Base-by-base conservation (phyloP, 768 basidiomycete genomes). In the Lyophyllum semitale region DNA sequence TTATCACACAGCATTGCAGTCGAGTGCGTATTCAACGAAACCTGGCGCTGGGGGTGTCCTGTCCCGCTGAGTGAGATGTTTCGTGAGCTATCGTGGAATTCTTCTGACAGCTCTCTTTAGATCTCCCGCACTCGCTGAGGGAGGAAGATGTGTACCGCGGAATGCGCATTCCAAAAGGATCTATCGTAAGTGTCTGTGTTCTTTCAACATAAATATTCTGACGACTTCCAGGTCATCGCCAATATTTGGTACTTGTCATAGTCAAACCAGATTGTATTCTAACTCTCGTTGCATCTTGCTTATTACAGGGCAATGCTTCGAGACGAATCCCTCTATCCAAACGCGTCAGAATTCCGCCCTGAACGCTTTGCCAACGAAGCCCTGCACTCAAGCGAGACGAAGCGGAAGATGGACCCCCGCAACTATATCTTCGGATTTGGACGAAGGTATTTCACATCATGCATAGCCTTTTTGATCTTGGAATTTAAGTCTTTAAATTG, bases 171-270 rank as follows among this genome's bases (percentile, higher is more conserved):
- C 71, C 73, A 3, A 69, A 71, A 46, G 70, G 69, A 8, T 68
- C 73, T 0, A 62, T 72, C 33, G 57, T 76, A 46, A 9, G 22
- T 33, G 32, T 1, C n/a, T 22, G 11, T 33, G 8, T 25, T 17
- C 23, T 33, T 18, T 42, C 30, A 18, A 4, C 30, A 43, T 18
- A 17, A 3, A 42, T 32, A 32, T 17, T 29, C 5, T 43, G 22
- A 4, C 23, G 6, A n/a, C 13, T 8, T 20, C 8, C 20, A 52
- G 51, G 51, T 52, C 23, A 59, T 74, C 48, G 55, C 67, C 0
- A 76, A 76, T 48, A 62, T 69, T 46, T 70, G 68, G 75, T 74
- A 23, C n/a, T n/a, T n/a, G n/a, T n/a, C n/a, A n/a, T n/a, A n/a
- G n/a, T n/a, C n/a, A n/a, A n/a, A n/a, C n/a, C n/a, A n/a, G n/a